phyloP scores from a whole-genome alignment of 2,329 filamentous ascomycete genomes.

The Trichoderma oligosporum region DNA sequence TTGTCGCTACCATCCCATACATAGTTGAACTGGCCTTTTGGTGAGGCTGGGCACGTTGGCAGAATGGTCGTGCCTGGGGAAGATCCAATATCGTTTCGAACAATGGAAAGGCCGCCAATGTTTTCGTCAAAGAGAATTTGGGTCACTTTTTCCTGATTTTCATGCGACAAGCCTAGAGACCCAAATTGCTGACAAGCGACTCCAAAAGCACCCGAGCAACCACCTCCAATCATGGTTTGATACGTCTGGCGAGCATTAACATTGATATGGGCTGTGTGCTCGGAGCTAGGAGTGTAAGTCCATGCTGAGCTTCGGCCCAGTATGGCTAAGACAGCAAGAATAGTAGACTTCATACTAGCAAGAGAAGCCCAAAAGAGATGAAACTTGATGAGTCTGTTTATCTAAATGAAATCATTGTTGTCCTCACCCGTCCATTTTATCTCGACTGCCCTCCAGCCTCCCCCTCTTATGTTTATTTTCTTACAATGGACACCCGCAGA shows the following conservation, averaged over 20 bases:
- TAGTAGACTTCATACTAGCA: not conserved
- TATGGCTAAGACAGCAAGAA: not conserved
- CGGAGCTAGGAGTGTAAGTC: not conserved
- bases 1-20: conserved; percentile 11
- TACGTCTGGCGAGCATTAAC: conserved; percentile 6
- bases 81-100: conserved; percentile 10
- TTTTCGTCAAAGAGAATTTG: conserved; percentile 14
- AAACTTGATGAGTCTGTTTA: not conserved
- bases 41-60: conserved; percentile 7
- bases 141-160: conserved; percentile 5
- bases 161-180: not conserved
- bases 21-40: conserved; percentile 9
- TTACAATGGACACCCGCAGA: not conserved
- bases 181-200: conserved; percentile 12
- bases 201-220: conserved; percentile 8
- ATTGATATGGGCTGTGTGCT: not conserved
- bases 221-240: conserved; percentile 11
- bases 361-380: not conserved
- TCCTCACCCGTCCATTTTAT: not conserved
- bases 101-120: conserved; percentile 8
- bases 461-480: not conserved
- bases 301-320: conserved; percentile 1
- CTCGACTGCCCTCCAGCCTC: not conserved
- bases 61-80: conserved; percentile 10
- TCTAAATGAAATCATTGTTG: not conserved